Evolutionary conservation across 768 basidiomycete genomes (phyloP).

Genomic region (Royoungia palumana): DNA sequence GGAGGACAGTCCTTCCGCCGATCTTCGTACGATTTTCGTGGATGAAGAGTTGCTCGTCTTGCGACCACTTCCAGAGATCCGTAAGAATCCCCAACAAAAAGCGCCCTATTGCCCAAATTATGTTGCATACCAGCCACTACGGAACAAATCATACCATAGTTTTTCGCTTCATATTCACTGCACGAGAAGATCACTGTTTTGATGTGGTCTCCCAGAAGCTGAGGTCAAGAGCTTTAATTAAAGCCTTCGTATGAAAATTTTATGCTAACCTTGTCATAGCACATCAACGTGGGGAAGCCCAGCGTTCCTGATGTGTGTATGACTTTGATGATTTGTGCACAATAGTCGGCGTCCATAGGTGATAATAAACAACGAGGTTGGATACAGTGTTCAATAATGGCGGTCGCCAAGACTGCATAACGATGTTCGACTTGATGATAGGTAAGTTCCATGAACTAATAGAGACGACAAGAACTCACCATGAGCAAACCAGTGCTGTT

Average conservation of each 20-base stretch:
- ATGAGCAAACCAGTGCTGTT: constrained; percentile 78
- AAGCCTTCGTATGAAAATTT: background rate
- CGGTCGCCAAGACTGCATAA: constrained; percentile 49
- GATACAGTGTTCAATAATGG: constrained; percentile 86
- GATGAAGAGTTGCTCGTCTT: constrained; percentile 68
- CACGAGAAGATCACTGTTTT: constrained; percentile 86
- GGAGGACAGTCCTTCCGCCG: constrained; percentile 54
- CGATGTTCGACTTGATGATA: constrained; percentile 29
- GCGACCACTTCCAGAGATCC: constrained; percentile 78
- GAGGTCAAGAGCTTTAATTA: constrained; percentile 1
- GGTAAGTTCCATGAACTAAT: constrained; percentile 6
- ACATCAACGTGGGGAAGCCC: constrained; percentile 80
- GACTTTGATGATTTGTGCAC: constrained; percentile 84
- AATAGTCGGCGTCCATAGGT: constrained; percentile 95
- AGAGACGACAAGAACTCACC: constrained; percentile 30
- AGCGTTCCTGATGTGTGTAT: constrained; percentile 87
- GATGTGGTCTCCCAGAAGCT: constrained; percentile 85
- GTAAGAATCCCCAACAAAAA: constrained; percentile 78
- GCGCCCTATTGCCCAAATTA: constrained; percentile 53
- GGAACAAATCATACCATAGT: constrained; percentile 62
- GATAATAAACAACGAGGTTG: constrained; percentile 91
- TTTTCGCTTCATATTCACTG: constrained; percentile 93
- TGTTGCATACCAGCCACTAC: background rate
- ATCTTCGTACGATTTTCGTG: constrained; percentile 66
- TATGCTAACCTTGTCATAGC: constrained; percentile 71